Conservation (phyloP, 352 stramenopile genomes). For the Saprolegnia diclina region DNA sequence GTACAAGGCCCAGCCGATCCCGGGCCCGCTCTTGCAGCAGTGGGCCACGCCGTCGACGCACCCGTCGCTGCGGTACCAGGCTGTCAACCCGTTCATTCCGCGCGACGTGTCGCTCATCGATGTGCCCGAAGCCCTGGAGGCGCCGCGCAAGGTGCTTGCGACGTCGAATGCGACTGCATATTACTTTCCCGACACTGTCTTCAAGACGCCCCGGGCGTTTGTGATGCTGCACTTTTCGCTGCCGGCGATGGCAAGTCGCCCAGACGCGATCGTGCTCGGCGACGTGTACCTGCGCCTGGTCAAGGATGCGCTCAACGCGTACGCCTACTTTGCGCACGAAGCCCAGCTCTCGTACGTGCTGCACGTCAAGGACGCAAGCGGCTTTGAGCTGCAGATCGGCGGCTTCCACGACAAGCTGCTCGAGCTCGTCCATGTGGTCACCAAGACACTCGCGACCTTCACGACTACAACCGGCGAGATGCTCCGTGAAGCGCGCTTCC, state of each 20-base stretch:
- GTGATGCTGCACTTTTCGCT: slow-evolving; percentile 50
- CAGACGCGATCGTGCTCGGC: slow-evolving; percentile 38
- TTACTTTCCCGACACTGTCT: slow-evolving; percentile 57
- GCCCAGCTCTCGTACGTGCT: slow-evolving; percentile 68
- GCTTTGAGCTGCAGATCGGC: slow-evolving; percentile 60
- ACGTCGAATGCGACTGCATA: slow-evolving; percentile 36
- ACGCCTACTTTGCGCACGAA: slow-evolving; percentile 68
- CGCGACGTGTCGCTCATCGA: slow-evolving; percentile 56
- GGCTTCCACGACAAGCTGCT: slow-evolving; percentile 72
- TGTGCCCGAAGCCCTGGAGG: slow-evolving; percentile 30
- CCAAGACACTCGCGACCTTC: slow-evolving; percentile 45
- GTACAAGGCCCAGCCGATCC: slow-evolving; percentile 43
- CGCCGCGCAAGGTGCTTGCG: slow-evolving; percentile 26
- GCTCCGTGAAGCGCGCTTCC: slow-evolving; percentile 34
- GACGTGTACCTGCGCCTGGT: slow-evolving; percentile 63
- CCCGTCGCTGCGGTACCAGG: slow-evolving; percentile 44
- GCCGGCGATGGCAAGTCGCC: slow-evolving; percentile 39
- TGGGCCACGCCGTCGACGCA: slow-evolving; percentile 44
- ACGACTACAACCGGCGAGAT: background rate
- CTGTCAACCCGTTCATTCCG: slow-evolving; percentile 65
- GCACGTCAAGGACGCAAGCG: slow-evolving; percentile 46
- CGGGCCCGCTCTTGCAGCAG: slow-evolving; percentile 29
- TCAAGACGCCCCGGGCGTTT: slow-evolving; percentile 53
- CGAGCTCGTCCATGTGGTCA: slow-evolving; percentile 57
- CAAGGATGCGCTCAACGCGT: slow-evolving; percentile 60